Percentiles rank a stretch among this genome's conserved stretches.
phyloP scores from a whole-genome alignment of 2,329 filamentous ascomycete species.

The Lachnellula cervina region DNA sequence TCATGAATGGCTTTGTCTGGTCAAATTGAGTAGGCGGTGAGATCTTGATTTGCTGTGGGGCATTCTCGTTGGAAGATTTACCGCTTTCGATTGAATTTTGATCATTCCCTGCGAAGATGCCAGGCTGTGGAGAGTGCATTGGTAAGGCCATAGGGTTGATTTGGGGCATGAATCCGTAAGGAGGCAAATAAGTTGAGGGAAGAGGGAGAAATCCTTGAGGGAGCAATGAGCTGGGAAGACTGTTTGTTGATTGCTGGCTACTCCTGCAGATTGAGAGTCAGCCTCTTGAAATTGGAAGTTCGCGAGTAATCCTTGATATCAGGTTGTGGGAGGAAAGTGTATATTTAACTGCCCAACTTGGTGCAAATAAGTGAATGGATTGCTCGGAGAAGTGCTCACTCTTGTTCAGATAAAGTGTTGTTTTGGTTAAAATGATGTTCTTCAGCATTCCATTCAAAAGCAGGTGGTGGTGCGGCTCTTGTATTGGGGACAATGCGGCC shows the following conservation, averaged over 20 bases:
- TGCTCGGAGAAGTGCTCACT: not conserved
- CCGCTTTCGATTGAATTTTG: not conserved
- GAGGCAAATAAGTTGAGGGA: slow-evolving; percentile 16
- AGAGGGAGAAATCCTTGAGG: slow-evolving; percentile 11
- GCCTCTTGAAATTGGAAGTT: too few species aligned
- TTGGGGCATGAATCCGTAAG: slow-evolving; percentile 15
- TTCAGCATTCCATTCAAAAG: slow-evolving; percentile 26
- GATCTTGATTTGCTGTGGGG: slow-evolving; percentile 27
- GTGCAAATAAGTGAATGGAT: too few species aligned
- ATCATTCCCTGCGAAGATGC: not conserved
- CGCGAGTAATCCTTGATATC: too few species aligned
- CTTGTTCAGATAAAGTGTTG: slow-evolving; percentile 6
- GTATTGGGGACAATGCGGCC: slow-evolving; percentile 64
- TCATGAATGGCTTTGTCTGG: slow-evolving; percentile 30
- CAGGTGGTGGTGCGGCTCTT: slow-evolving; percentile 34
- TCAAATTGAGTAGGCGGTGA: slow-evolving; percentile 33
- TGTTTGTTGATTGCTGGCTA: not conserved
- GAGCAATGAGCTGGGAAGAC: slow-evolving; percentile 6
- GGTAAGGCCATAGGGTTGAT: slow-evolving; percentile 3
- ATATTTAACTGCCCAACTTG: too few species aligned
- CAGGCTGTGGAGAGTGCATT: slow-evolving; percentile 10
- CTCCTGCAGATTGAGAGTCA: too few species aligned
- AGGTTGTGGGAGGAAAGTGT: too few species aligned
- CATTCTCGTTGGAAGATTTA: slow-evolving; percentile 3
- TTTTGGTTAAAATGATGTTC: slow-evolving; percentile 22